phyloP scores from a whole-genome alignment of 805 yeast genomes.

The Cyberlindnera mississippiensis region DNA sequence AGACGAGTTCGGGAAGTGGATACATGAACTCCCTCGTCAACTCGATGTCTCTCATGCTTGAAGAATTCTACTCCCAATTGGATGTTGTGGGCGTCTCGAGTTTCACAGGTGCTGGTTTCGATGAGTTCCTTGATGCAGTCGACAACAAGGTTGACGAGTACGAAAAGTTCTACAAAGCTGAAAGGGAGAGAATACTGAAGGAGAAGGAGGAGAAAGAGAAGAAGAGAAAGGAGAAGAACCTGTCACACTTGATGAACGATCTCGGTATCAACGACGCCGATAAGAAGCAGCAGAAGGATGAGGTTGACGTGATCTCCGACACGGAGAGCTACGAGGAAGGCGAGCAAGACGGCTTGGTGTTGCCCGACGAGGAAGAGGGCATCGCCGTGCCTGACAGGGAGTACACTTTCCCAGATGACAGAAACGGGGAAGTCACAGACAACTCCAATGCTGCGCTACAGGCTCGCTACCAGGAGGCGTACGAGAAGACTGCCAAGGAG shows the following conservation, averaged over 20 bases:
- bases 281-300: slow-evolving; percentile 37
- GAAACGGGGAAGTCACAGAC: slow-evolving; percentile 55
- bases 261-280: slow-evolving; percentile 56
- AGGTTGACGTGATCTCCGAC: slow-evolving; percentile 51
- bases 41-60: slow-evolving; percentile 93
- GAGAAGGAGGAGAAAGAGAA: slow-evolving; percentile 76
- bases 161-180: slow-evolving; percentile 75
- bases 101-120: slow-evolving; percentile 91
- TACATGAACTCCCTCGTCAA: slow-evolving; percentile 93
- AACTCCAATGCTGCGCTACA: slow-evolving; percentile 44
- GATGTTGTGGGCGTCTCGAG: slow-evolving; percentile 94
- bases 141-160: slow-evolving; percentile 86
- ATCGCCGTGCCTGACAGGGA: slow-evolving; percentile 43
- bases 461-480: slow-evolving; percentile 68
- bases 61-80: slow-evolving; percentile 89
- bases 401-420: slow-evolving; percentile 66
- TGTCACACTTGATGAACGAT: slow-evolving; percentile 79
- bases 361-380: slow-evolving; percentile 45
- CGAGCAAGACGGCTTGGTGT: slow-evolving; percentile 39
- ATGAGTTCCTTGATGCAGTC: slow-evolving; percentile 80
- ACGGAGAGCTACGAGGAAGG: slow-evolving; percentile 44
- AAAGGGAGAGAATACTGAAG: slow-evolving; percentile 75
- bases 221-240: slow-evolving; percentile 62
- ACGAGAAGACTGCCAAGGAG: slow-evolving; percentile 56
- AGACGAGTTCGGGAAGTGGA: slow-evolving; percentile 69